These are phyloP conservation scores for Austroboletus eburneus DNA, from an alignment of 768 basidiomycete genomes.

Conservation along the genomic window DNA sequence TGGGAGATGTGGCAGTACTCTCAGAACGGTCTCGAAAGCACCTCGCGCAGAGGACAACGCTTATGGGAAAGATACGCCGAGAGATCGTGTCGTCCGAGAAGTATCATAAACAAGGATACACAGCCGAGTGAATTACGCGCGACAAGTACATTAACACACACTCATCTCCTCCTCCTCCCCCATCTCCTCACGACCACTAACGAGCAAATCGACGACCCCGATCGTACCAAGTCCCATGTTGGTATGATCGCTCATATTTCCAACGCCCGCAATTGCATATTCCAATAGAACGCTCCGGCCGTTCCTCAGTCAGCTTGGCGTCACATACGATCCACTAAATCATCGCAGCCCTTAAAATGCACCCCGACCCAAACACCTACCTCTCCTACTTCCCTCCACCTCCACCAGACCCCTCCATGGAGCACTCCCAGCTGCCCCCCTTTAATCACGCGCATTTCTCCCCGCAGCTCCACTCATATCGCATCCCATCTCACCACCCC, in stretches of 20 bases:
- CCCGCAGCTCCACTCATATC: constrained; percentile 16
- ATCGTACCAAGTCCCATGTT: too few species aligned
- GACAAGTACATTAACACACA: constrained; percentile 18
- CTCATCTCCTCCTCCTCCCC: constrained; percentile 6
- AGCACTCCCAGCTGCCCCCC: too few species aligned
- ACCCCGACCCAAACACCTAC: constrained; percentile 18
- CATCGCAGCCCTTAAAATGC: constrained; percentile 30
- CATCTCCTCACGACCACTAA: constrained; percentile 27
- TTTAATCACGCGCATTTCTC: constrained; percentile 21
- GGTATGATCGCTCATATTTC: constrained; percentile 35
- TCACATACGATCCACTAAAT: constrained; percentile 19
- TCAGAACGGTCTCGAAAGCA: constrained; percentile 17
- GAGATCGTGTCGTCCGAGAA: constrained; percentile 17
- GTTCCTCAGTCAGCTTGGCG: constrained; percentile 21
- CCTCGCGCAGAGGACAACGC: constrained; percentile 21
- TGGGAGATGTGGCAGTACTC: constrained; percentile 23
- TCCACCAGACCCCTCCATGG: constrained; percentile 12
- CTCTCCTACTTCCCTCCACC: constrained; percentile 20
- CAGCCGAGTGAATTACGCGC: constrained; percentile 19
- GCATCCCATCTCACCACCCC: constrained; percentile 12
- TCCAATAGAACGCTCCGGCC: constrained; percentile 31
- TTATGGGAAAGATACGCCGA: constrained; percentile 32
- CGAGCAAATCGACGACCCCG: too few species aligned
- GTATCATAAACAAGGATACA: constrained; percentile 30
- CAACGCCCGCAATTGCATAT: constrained; percentile 34